phyloP scores from a whole-genome alignment of 2,329 filamentous ascomycete genomes.

The Ophiocordyceps robertsii region DNA sequence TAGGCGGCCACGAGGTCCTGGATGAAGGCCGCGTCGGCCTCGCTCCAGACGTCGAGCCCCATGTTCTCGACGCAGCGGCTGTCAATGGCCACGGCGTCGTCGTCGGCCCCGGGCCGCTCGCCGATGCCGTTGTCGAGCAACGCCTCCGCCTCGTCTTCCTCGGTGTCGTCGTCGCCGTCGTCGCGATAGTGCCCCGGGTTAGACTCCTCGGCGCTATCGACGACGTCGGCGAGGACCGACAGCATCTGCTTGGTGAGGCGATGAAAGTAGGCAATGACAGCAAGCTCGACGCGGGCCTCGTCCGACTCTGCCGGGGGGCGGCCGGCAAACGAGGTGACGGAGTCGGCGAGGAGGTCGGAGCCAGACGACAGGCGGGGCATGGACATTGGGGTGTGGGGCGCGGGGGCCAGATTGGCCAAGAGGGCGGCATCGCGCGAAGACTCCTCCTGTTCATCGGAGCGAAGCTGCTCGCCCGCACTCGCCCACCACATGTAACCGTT shows the following conservation, averaged over 20 bases:
- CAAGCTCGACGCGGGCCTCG: slow-evolving; percentile 46
- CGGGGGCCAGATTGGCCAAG: slow-evolving; percentile 35
- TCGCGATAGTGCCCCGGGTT: slow-evolving; percentile 18
- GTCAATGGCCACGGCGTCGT: slow-evolving; percentile 31
- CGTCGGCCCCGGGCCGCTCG: slow-evolving; percentile 8
- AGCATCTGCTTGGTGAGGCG: slow-evolving; percentile 56
- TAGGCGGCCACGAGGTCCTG: slow-evolving; percentile 48
- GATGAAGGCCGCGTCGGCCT: slow-evolving; percentile 55
- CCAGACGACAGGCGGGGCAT: slow-evolving; percentile 16
- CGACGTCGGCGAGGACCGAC: slow-evolving; percentile 45
- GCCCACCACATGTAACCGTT: slow-evolving; percentile 86
- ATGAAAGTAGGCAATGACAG: slow-evolving; percentile 72
- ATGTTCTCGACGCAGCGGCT: slow-evolving; percentile 54
- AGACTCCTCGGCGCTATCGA: slow-evolving; percentile 34
- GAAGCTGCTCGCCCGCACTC: slow-evolving; percentile 60
- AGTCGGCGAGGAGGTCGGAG: slow-evolving; percentile 24
- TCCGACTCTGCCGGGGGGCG: slow-evolving; percentile 21
- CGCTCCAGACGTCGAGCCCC: slow-evolving; percentile 70
- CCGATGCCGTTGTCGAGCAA: slow-evolving; percentile 12
- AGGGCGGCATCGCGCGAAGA: slow-evolving; percentile 39
- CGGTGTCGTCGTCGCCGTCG: slow-evolving; percentile 22
- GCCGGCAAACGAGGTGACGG: slow-evolving; percentile 29
- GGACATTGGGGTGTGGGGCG: slow-evolving; percentile 16
- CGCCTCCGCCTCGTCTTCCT: slow-evolving; percentile 15
- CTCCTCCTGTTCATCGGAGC: slow-evolving; percentile 47